Base-by-base conservation (phyloP, 768 basidiomycete species). In the Lentinula edodes region DNA sequence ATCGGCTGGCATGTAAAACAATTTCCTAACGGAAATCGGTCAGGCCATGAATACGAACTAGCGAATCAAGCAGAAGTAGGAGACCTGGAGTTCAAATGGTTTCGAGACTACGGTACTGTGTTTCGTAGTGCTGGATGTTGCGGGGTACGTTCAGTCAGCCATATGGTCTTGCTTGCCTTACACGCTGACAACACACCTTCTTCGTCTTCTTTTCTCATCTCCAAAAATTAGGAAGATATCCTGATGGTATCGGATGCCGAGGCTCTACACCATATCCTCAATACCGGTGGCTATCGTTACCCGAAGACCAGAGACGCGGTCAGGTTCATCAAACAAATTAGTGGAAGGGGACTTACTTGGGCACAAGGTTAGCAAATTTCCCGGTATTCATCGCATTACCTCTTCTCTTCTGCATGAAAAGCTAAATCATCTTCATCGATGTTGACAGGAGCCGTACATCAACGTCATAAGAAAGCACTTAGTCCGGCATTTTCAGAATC, bases 381-480 rank as follows among this genome's bases (percentile, higher is more conserved):
- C 23, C 35, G 39, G 28, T 50, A 6, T 39, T 35, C 5, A 39
- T 36, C 57, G n/a, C 42, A n/a, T 10, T 50, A 15, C 58, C 32
- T 23, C 20, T 48, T 23, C 7, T 20, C 28, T 28, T 28, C 20
- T 18, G 20, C 54, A 10, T 5, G 6, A 3, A 20, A 20, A 20
- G 18, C 4, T 10, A 9, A n/a, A 58, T 7, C 46, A 50, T 15
- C 43, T 57, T 18, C 35, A 16, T 6, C 39, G 18, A 9, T 48
- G 38, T 32, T 20, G 38, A 36, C 41, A 70, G 67, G 66, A 52
- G 55, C 41, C n/a, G 62, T 62, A 32, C 72, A 73, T 61, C 63
- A 64, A n/a, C 72, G 73, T 28, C 72, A 73, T 38, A 63, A 69
- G 23, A 73, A 69, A 60, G 64, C 73, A 35, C 67, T 73, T 62